Conservation (phyloP, 768 basidiomycete genomes). For the Polyporus arcularius region DNA sequence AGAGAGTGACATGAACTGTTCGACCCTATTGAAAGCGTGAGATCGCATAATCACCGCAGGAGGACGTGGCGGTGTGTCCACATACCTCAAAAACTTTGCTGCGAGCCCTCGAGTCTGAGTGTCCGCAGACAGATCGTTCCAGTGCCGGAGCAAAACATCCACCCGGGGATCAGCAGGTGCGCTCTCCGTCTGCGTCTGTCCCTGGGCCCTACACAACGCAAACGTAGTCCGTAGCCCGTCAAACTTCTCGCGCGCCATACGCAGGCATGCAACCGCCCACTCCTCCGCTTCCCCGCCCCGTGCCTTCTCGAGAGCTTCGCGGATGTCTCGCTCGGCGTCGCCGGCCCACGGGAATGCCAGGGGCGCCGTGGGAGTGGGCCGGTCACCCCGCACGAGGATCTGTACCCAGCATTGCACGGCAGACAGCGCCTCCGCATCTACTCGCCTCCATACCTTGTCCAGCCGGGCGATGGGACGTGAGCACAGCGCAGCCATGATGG, state of each 20-base stretch:
- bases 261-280: slow-evolving; percentile 44
- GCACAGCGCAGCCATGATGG: slow-evolving; percentile 70
- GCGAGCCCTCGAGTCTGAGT: slow-evolving; percentile 40
- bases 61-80: slow-evolving; percentile 12
- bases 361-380: slow-evolving; percentile 43
- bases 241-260: slow-evolving; percentile 47
- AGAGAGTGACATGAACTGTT: slow-evolving; percentile 79
- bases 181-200: slow-evolving; percentile 26
- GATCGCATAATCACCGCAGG: background rate
- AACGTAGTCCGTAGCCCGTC: slow-evolving; percentile 53
- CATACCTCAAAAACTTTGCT: slow-evolving; percentile 68
- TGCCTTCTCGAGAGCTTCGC: slow-evolving; percentile 49
- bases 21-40: slow-evolving; percentile 45
- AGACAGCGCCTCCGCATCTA: slow-evolving; percentile 57
- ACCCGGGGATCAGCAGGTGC: slow-evolving; percentile 37
- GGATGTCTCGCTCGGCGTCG: slow-evolving; percentile 47
- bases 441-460: slow-evolving; percentile 79
- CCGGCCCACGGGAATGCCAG: slow-evolving; percentile 72
- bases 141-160: slow-evolving; percentile 52
- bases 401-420: slow-evolving; percentile 72
- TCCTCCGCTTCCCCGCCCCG: slow-evolving; percentile 45
- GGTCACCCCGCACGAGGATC: slow-evolving; percentile 36
- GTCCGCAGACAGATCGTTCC: slow-evolving; percentile 49
- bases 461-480: slow-evolving; percentile 74
- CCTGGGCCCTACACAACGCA: slow-evolving; percentile 48